Conservation (phyloP, 306 rosid species). For the Acacia confusa region DNA sequence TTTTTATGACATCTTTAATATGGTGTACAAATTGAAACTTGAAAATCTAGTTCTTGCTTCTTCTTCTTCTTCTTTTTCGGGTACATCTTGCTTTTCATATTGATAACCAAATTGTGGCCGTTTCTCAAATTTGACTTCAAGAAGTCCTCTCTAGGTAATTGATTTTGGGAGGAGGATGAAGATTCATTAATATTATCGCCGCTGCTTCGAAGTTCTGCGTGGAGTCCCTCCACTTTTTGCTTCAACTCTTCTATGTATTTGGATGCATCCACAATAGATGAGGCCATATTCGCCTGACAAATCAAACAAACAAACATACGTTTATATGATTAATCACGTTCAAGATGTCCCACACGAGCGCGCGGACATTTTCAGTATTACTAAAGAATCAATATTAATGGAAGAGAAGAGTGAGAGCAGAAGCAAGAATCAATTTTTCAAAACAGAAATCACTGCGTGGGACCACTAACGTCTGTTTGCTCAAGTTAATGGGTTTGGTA, state of each 20-base stretch:
- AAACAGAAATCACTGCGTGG: no score
- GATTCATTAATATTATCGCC: slow-evolving; percentile 7
- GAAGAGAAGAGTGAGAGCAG: background rate
- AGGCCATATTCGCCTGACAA: slow-evolving; percentile 66
- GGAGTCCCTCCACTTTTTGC: slow-evolving; percentile 56
- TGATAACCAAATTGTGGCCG: no score
- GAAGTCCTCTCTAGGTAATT: slow-evolving; percentile 54
- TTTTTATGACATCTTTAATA: no score
- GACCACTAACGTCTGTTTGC: no score
- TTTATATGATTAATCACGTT: background rate
- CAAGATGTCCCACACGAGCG: background rate
- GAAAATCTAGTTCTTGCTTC: no score
- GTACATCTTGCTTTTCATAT: no score
- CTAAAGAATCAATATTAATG: background rate
- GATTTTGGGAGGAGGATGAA: slow-evolving; percentile 37
- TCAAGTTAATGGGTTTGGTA: no score
- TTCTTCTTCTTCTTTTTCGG: no score
- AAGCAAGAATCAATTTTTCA: no score
- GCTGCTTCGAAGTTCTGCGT: slow-evolving; percentile 44
- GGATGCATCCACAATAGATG: slow-evolving; percentile 67
- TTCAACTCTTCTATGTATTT: slow-evolving; percentile 70
- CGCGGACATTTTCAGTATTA: background rate
- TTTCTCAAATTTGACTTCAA: no score
- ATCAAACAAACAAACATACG: background rate
- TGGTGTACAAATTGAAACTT: no score